Evolutionary conservation across 345 rosid genomes (phyloP).

Genomic region (Raphanus raphanistrum): DNA sequence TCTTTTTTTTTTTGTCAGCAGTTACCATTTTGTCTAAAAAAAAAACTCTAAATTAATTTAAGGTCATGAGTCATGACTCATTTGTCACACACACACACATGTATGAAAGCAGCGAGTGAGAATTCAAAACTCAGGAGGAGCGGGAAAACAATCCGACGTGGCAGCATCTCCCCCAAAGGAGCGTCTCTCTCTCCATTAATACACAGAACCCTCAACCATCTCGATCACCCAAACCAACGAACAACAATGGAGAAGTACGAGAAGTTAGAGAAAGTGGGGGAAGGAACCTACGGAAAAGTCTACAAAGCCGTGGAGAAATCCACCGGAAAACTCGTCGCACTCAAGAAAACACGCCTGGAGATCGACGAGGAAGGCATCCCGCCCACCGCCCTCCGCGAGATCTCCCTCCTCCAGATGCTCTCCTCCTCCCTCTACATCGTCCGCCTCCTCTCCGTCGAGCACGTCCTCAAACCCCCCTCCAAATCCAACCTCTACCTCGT

Average conservation of each 20-base stretch:
- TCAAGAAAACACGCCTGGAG: slow-evolving; percentile 87
- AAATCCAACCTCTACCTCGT: slow-evolving; percentile 74
- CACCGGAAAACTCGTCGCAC: slow-evolving; percentile 81
- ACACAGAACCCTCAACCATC: not conserved
- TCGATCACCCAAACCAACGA: not conserved
- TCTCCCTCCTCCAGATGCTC: slow-evolving; percentile 88
- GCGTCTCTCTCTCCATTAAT: not conserved
- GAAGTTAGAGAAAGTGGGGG: slow-evolving; percentile 96
- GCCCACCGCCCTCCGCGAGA: slow-evolving; percentile 94
- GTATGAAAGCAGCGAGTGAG: not conserved
- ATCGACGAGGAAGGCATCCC: slow-evolving; percentile 99
- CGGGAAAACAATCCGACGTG: slow-evolving; percentile 34
- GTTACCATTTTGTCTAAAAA: too few species aligned
- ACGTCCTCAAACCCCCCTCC: slow-evolving; percentile 40
- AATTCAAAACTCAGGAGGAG: slow-evolving; percentile 23
- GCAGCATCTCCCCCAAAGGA: slow-evolving; percentile 14
- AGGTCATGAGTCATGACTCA: slow-evolving; percentile 21
- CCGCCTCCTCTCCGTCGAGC: slow-evolving; percentile 88
- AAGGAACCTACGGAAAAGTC: slow-evolving; percentile 93
- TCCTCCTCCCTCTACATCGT: slow-evolving; percentile 87
- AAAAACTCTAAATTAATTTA: too few species aligned
- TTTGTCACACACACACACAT: not conserved
- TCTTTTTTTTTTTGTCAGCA: too few species aligned
- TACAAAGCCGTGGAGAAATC: slow-evolving; percentile 86
- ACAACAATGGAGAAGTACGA: slow-evolving; percentile 90